phyloP scores from a whole-genome alignment of 108 stramenopile species.

The Cylindrotheca closterium region DNA sequence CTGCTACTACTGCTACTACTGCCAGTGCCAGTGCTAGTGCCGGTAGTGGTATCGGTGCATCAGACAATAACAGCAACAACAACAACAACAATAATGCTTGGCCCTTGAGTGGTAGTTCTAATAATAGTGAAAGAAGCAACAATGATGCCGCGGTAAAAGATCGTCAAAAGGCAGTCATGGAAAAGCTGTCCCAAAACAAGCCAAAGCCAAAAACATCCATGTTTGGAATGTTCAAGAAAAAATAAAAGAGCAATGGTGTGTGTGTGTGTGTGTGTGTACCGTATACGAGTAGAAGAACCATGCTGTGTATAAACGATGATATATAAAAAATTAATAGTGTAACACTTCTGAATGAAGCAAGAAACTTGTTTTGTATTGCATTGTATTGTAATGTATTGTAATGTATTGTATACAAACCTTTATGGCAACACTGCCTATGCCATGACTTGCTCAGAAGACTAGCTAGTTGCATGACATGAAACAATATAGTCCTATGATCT shows the following conservation, averaged over 20 bases:
- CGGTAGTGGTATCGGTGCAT: too few species aligned
- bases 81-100: neutral
- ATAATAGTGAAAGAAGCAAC: neutral
- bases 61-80: neutral
- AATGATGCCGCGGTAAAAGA: slow-evolving; percentile 12
- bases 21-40: neutral
- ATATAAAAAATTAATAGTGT: too few species aligned
- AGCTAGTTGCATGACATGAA: too few species aligned
- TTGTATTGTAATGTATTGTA: neutral
- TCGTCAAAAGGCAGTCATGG: slow-evolving; percentile 26
- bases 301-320: neutral
- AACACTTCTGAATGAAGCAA: too few species aligned
- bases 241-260: neutral
- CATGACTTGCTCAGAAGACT: too few species aligned
- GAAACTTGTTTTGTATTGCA: neutral
- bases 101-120: neutral
- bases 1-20: neutral
- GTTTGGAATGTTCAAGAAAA: neutral
- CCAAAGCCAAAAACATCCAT: neutral
- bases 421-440: neutral
- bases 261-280: neutral
- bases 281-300: neutral
- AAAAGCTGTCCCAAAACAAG: slow-evolving; percentile 4
- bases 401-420: neutral
- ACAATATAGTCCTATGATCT: too few species aligned